Base-by-base conservation (phyloP, 2,329 filamentous ascomycete genomes). In the Colletotrichum sp. region DNA sequence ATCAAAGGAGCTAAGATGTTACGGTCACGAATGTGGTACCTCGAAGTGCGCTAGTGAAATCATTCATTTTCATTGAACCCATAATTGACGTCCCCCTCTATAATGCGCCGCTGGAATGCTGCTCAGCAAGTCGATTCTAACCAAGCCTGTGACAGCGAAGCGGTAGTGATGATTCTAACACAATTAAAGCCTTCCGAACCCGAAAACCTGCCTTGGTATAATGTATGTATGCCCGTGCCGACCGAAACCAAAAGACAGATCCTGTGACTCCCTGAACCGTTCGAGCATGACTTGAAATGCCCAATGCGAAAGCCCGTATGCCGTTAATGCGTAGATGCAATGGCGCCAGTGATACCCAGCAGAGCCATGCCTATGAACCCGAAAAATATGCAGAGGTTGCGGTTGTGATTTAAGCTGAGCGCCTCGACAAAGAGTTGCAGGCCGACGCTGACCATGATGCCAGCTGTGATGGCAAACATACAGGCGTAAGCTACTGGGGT, bases 371-470 rank as follows among this genome's bases (percentile, higher is more conserved):
- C 95, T 28, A 94, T 81, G 86, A 98, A 97, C 9, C 93, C 95
- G 87, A 95, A 96, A 28, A 92, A 88, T 81, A 96, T 95, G 84
- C 94, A 96, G 81, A 97, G 82, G 77, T 93, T 92, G 77, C 93
- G 90, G 81, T 93, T 93, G 86, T 98, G 95, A 79, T 95, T 96
- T 82, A 98, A 85, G 74, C 94, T 94, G 82, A 98, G 84, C 79
- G 94, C 94, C 87, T 99, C 96, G 5, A 94, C 93, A 81, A 98
- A 96, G 8, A 99, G 88, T 85, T 98, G 95, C 82, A 99, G 85
- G 4, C 94, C 96, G 34, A 99, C 97, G 80, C 94, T 97, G 32
- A 95, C 94, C 97, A 99, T 99, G 80, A 99, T 98, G 2, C 97
- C 97, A 1, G 96, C 93, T 0, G 96, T 99, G 12, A 93, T 88